A percentile compares a stretch with the other conserved stretches of the same genome.
Conservation (phyloP, 441 rosid genomes). For the Corymbia citriodora region DNA sequence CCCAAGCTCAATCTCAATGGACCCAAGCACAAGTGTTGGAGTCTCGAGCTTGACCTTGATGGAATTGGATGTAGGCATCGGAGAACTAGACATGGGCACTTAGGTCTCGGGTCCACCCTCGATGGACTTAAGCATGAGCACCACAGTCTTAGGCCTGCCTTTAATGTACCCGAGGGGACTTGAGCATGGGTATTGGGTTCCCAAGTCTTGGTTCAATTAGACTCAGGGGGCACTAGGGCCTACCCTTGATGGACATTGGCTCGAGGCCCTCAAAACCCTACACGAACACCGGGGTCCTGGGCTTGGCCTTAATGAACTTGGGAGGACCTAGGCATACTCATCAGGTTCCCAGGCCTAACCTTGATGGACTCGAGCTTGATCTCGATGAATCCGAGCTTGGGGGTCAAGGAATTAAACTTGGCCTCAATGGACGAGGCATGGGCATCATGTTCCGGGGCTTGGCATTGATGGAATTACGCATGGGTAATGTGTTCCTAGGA, state of each 20-base stretch:
- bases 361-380: fast-evolving
- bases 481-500: fast-evolving
- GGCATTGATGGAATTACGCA: not conserved
- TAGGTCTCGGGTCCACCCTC: not conserved
- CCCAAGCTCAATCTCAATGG: too few species aligned
- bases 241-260: not conserved
- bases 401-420: fast-evolving
- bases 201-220: fast-evolving
- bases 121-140: not conserved
- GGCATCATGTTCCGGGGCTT: fast-evolving
- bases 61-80: fast-evolving
- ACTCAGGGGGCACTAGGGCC: not conserved
- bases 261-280: not conserved
- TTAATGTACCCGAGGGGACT: not conserved
- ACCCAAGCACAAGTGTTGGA: too few species aligned
- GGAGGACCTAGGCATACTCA: fast-evolving
- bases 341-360: fast-evolving
- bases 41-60: too few species aligned
- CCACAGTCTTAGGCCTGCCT: not conserved
- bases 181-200: fast-evolving
- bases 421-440: fast-evolving
- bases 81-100: not conserved
- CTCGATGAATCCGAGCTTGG: fast-evolving
- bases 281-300: fast-evolving
- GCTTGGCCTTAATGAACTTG: not conserved